A percentile compares a stretch with the other conserved stretches of the same genome.
Conservation (phyloP, 73 alveolate genomes). For the Breviolum minutum region DNA sequence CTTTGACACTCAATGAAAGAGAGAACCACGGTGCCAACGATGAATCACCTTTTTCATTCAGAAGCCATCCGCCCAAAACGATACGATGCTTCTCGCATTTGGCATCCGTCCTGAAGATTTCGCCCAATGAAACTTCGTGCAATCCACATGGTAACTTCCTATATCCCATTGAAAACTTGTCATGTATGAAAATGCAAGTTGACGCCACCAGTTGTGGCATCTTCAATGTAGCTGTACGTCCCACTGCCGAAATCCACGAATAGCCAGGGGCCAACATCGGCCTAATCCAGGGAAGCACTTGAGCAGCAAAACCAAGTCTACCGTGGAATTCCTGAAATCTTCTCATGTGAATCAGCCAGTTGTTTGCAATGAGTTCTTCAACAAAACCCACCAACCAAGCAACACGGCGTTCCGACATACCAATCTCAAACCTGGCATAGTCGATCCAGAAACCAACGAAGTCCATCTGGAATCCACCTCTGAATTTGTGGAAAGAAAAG, state of each 20-base stretch:
- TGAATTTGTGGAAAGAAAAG: no score
- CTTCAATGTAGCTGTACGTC: neutral
- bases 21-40: no score
- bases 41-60: no score
- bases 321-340: neutral
- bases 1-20: no score
- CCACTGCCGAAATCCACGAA: neutral
- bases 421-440: constrained; percentile 8
- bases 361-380: neutral
- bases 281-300: neutral
- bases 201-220: neutral
- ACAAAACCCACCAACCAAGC: neutral
- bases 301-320: neutral
- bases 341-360: neutral
- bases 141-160: neutral
- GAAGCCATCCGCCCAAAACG: no score
- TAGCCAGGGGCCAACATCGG: constrained; percentile 1
- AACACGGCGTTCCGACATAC: neutral
- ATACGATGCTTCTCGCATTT: no score
- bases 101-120: no score
- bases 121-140: neutral
- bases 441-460: constrained; percentile 29
- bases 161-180: neutral
- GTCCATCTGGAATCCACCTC: no score
- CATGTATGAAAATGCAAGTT: neutral